Evolutionary conservation across 345 rosid species (phyloP).

Genomic region (Cardamine chenopodiifolia): DNA sequence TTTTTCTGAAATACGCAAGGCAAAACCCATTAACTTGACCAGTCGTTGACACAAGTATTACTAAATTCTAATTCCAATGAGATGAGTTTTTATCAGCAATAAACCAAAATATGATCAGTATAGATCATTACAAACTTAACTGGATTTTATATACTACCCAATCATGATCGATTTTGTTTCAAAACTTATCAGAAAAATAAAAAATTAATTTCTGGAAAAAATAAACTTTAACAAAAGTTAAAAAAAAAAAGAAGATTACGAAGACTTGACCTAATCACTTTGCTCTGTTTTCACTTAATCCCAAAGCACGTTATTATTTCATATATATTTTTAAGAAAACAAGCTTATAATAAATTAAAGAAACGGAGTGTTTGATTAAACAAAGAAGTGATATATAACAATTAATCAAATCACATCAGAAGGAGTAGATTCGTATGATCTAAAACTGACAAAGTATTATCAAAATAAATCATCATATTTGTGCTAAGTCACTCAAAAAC

Average conservation of each 20-base stretch:
- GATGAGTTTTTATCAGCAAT: background rate
- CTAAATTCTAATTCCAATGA: background rate
- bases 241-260: background rate
- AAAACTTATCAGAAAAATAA: background rate
- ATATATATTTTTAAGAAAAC: background rate
- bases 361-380: constrained; percentile 23
- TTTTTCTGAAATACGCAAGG: constrained; percentile 28
- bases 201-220: background rate
- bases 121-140: constrained; percentile 1
- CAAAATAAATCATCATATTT: background rate
- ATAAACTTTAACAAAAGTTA: background rate
- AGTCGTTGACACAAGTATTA: constrained; percentile 5
- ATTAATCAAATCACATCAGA: constrained; percentile 2
- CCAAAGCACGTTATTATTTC: constrained; percentile 16
- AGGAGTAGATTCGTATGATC: constrained; percentile 19
- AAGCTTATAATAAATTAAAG: constrained; percentile 1
- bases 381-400: constrained; percentile 18
- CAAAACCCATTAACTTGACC: constrained; percentile 18
- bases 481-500: constrained; percentile 22
- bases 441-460: constrained; percentile 1
- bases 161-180: constrained; percentile 4
- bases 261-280: constrained; percentile 43
- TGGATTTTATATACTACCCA: background rate
- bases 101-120: background rate
- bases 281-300: constrained; percentile 41